Evolutionary conservation across 2,329 filamentous ascomycete species (phyloP).

Genomic region (Malbranchea zuffiana): DNA sequence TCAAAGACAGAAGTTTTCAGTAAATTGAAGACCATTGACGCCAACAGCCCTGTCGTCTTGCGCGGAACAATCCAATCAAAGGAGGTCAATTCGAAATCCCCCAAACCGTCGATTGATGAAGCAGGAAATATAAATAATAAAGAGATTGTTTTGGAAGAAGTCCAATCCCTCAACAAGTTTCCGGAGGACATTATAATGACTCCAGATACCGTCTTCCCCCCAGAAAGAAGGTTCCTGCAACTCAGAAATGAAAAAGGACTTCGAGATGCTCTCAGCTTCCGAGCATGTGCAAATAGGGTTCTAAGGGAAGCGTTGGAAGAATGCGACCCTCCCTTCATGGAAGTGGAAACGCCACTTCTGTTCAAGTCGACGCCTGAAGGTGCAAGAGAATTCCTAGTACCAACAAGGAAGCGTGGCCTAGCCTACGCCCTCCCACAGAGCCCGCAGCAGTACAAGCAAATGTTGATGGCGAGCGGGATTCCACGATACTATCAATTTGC

Average conservation of each 20-base stretch:
- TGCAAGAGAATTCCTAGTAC: slow-evolving; percentile 86
- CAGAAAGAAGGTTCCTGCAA: slow-evolving; percentile 69
- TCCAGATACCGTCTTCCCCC: slow-evolving; percentile 60
- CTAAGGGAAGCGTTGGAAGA: slow-evolving; percentile 46
- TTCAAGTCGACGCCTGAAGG: slow-evolving; percentile 98
- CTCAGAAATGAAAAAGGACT: slow-evolving; percentile 63
- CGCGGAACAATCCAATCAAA: slow-evolving; percentile 39
- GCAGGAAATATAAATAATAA: slow-evolving; percentile 31
- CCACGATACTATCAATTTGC: slow-evolving; percentile 83
- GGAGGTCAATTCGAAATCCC: slow-evolving; percentile 24
- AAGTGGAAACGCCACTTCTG: slow-evolving; percentile 84
- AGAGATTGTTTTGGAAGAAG: slow-evolving; percentile 52
- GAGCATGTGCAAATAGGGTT: slow-evolving; percentile 49
- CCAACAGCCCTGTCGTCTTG: slow-evolving; percentile 46
- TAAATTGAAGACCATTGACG: slow-evolving; percentile 35
- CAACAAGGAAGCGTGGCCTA: slow-evolving; percentile 61
- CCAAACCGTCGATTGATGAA: slow-evolving; percentile 19
- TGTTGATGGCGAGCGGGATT: slow-evolving; percentile 85
- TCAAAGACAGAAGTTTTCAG: slow-evolving; percentile 28
- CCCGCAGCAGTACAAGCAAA: slow-evolving; percentile 97
- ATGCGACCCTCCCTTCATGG: slow-evolving; percentile 48
- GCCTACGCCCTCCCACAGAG: slow-evolving; percentile 93
- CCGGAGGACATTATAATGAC: slow-evolving; percentile 67
- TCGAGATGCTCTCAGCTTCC: slow-evolving; percentile 56
- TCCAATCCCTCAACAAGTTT: slow-evolving; percentile 62